phyloP scores from a whole-genome alignment of 495 filamentous ascomycete genomes.

The Aspergillus nidulans region DNA sequence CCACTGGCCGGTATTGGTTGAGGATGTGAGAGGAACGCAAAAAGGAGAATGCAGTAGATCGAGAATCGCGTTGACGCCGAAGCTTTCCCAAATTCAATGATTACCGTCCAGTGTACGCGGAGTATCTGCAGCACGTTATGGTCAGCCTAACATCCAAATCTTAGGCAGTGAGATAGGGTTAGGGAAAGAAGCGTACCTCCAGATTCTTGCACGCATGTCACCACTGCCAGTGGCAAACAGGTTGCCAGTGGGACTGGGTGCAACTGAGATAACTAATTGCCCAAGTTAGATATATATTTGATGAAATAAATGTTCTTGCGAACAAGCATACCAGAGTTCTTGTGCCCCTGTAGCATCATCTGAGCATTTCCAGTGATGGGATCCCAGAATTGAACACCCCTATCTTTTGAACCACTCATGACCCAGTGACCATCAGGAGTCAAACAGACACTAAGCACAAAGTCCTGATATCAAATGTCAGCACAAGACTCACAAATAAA shows the following conservation, averaged over 20 bases:
- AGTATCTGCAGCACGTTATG: constrained; percentile 29
- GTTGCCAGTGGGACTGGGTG: constrained; percentile 73
- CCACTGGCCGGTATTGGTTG: constrained; percentile 16
- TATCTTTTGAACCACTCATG: constrained; percentile 84
- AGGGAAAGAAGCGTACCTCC: constrained; percentile 55
- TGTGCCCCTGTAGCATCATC: constrained; percentile 90
- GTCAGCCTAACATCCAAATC: neutral
- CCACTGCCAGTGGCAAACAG: constrained; percentile 85
- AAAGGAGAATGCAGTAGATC: constrained; percentile 18
- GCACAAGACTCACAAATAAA: neutral
- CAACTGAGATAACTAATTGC: constrained; percentile 73
- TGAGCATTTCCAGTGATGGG: constrained; percentile 81
- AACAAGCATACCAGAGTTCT: constrained; percentile 65
- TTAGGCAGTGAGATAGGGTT: constrained; percentile 1
- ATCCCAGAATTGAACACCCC: constrained; percentile 92
- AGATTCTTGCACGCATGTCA: constrained; percentile 88
- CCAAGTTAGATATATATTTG: constrained; percentile 11
- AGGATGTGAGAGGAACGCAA: constrained; percentile 14
- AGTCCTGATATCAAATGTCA: constrained; percentile 56
- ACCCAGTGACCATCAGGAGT: constrained; percentile 88
- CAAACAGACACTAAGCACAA: constrained; percentile 82
- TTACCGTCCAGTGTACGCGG: constrained; percentile 44
- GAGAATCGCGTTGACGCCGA: constrained; percentile 36
- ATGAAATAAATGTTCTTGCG: neutral
- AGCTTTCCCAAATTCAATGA: constrained; percentile 29